Base-by-base conservation (phyloP, 73 alveolate genomes). In the Paramecium sonneborni region DNA sequence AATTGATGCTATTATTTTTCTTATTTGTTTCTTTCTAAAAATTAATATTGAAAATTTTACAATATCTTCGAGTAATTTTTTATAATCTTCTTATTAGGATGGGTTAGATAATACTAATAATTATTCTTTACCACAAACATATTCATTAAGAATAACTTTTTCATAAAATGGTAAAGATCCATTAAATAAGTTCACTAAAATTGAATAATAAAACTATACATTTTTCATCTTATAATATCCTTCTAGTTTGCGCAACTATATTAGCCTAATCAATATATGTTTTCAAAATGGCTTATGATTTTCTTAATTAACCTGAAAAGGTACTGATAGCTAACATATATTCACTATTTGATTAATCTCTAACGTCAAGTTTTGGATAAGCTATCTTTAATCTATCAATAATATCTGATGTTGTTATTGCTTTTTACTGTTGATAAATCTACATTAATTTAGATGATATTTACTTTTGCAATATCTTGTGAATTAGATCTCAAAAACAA, bases 391-490 rank as follows among this genome's bases (percentile, higher is more conserved):
- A 20, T 46, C 52, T 79, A 24, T 79, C 90, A 38, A 79, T 44
- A 24, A 79, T 79, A 10, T 79, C 90, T 0, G 21, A 0, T 43
- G 90, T 79, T 0, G 90, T 43, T 9, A 48, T 5, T 72, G 67
- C 23, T 37, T 38, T 72, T 72, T 72, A 14, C 8, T 23, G n/a
- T 34, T 34, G 38, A 6, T 34, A 72, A n/a, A 38, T n/a, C 57
- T 72, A 62, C 1, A 3, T 20, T 30, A 26, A 62, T 26, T 9
- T 14, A 12, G 0, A 23, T 2, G 57, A 46, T 46, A 30, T 18
- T 52, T 74, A 74, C 87, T 74, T 74, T 74, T 34, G 87, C 87
- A 79, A 38, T 46, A 79, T 39, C 90, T 37, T 79, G 18, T 20
- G 90, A 79, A 28, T 15, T 28, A 9, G 86, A 72, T 72, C 90